Evolutionary conservation across 2,329 filamentous ascomycete genomes (phyloP).

Genomic region (Emericellopsis atlantica): DNA sequence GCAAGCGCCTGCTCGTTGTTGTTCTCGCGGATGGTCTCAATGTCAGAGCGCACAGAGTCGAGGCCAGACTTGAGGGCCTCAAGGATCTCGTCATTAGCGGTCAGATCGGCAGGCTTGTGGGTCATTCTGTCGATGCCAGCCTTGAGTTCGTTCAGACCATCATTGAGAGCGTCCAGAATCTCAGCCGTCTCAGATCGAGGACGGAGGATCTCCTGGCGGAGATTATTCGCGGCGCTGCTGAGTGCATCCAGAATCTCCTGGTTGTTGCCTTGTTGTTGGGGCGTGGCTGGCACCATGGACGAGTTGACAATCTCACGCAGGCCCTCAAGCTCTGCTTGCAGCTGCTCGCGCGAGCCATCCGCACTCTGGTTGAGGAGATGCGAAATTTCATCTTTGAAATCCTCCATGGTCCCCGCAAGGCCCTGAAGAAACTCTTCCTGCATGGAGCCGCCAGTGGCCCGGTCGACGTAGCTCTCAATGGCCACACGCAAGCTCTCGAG

Average conservation of each 20-base stretch:
- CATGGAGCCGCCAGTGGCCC: slow-evolving; percentile 51
- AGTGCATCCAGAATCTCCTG: slow-evolving; percentile 62
- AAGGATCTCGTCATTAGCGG: slow-evolving; percentile 78
- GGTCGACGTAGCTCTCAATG: slow-evolving; percentile 71
- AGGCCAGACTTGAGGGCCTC: slow-evolving; percentile 62
- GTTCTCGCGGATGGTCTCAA: slow-evolving; percentile 60
- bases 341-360: slow-evolving; percentile 37
- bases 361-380: slow-evolving; percentile 37
- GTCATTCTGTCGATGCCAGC: slow-evolving; percentile 64
- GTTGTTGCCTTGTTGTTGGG: slow-evolving; percentile 22
- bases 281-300: slow-evolving; percentile 47
- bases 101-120: slow-evolving; percentile 71
- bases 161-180: slow-evolving; percentile 78
- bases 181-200: slow-evolving; percentile 65
- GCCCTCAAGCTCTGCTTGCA: slow-evolving; percentile 73
- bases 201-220: slow-evolving; percentile 63
- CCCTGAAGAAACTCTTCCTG: slow-evolving; percentile 71
- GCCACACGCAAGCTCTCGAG: slow-evolving; percentile 69
- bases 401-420: slow-evolving; percentile 52
- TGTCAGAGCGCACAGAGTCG: slow-evolving; percentile 61
- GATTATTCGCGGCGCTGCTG: slow-evolving; percentile 57
- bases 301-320: slow-evolving; percentile 67
- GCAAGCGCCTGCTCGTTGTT: slow-evolving; percentile 38
- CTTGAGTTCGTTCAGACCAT: slow-evolving; percentile 69
- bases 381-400: slow-evolving; percentile 54